Evolutionary conservation across 2,329 filamentous ascomycete species (phyloP).

Genomic region (Pseudogymnoascus sp.): DNA sequence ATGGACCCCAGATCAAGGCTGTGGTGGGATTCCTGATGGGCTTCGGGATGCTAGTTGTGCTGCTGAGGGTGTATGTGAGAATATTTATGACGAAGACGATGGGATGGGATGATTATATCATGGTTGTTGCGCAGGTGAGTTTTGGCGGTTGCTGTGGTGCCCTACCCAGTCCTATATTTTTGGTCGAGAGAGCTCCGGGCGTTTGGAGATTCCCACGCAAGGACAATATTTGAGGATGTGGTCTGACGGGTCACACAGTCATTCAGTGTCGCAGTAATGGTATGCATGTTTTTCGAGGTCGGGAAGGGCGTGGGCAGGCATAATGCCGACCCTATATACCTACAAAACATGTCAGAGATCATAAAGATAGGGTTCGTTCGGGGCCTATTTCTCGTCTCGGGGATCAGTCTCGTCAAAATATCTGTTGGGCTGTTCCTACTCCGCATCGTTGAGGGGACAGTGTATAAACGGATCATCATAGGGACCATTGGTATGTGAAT

Average conservation of each 20-base stretch:
- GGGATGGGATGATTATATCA: slow-evolving; percentile 40
- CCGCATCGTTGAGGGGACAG: slow-evolving; percentile 33
- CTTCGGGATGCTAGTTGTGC: slow-evolving; percentile 29
- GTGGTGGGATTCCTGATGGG: slow-evolving; percentile 33
- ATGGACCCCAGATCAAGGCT: slow-evolving; percentile 31
- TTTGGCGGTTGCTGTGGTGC: background rate
- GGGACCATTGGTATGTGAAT: slow-evolving; percentile 33
- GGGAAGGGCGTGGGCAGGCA: background rate
- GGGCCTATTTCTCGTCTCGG: slow-evolving; percentile 31
- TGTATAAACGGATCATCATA: slow-evolving; percentile 35
- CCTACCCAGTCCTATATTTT: slow-evolving; percentile 18
- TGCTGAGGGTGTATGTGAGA: slow-evolving; percentile 37
- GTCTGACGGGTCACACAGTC: slow-evolving; percentile 14
- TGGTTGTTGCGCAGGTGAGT: slow-evolving; percentile 35
- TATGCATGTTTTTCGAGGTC: background rate
- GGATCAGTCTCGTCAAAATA: slow-evolving; percentile 38
- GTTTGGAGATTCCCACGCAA: background rate
- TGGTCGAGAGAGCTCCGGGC: background rate
- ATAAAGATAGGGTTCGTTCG: slow-evolving; percentile 2
- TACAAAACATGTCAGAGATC: background rate
- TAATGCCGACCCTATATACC: background rate
- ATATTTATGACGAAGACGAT: slow-evolving; percentile 36
- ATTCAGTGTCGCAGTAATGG: slow-evolving; percentile 22
- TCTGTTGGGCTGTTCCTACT: slow-evolving; percentile 40
- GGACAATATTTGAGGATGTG: background rate